Base-by-base conservation (phyloP, 495 filamentous ascomycete species). In the Tuber calosporum region DNA sequence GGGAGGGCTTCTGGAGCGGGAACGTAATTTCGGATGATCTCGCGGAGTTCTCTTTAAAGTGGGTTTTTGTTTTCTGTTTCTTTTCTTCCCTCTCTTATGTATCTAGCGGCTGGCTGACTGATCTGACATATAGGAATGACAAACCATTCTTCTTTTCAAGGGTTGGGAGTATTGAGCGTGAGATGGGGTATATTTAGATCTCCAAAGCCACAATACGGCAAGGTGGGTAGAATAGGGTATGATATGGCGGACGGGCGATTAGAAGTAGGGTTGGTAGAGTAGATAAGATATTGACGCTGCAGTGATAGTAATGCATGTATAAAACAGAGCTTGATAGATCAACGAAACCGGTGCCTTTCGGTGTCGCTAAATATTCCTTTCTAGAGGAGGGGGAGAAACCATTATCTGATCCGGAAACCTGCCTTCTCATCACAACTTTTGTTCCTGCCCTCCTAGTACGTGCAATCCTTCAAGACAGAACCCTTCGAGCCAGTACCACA, bases 1-100 rank as follows among this genome's bases (percentile, higher is more conserved):
- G 96, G 96, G 90, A 90, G 81, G 91, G 92, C 0, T 97, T 91
- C 83, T 97, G 92, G 90, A 93, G 89, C 83, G 96, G 95, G 77
- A 96, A 97, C 79, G 86, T 86, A 79, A 83, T 96, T 77, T 94
- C 93, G 30, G 93, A 94, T 80, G 94, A 97, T 82, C 92, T 93
- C 90, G 92, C 87, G 0, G 90, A 92, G 83, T 98, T 98, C 83
- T 85, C 87, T 26, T 83, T 94, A 74, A 73, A 71, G 76, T 73
- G 62, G 40, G 73, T 66, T 62, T 48, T 69, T 69, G 20, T 66
- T 66, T 7, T 20, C 17, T n/a, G n/a, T 9, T 40, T 40, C 9
- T 26, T 3, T 11, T n/a, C 9, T 26, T 7, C n/a, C 20, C 30
- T 58, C 36, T 19, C 17, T 34, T 2, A 34, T 48, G 26, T 36